phyloP scores from a whole-genome alignment of 2,329 filamentous ascomycete species.

The Trichoderma koningii region DNA sequence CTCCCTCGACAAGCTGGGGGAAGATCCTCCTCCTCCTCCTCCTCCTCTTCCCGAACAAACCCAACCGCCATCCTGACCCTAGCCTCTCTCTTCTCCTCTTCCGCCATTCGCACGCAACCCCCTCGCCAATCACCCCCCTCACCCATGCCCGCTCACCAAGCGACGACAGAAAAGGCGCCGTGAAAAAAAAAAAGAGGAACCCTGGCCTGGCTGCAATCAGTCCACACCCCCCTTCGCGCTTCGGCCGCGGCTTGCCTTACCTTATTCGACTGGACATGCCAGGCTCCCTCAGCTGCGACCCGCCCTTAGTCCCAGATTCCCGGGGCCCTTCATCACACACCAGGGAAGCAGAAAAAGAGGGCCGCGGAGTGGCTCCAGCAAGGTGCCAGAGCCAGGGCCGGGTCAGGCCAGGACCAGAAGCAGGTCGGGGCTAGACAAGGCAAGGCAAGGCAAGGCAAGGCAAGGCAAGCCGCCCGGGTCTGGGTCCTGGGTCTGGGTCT shows the following conservation, averaged over 20 bases:
- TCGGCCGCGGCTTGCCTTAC: constrained; percentile 28
- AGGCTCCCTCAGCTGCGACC: constrained; percentile 28
- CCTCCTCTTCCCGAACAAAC: constrained; percentile 6
- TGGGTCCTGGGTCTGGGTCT: background rate
- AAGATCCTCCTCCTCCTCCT: constrained; percentile 8
- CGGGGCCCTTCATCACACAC: constrained; percentile 25
- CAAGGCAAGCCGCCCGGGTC: constrained; percentile 4
- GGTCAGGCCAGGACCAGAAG: background rate
- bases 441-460: background rate
- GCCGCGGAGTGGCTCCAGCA: too few relatives aligned
- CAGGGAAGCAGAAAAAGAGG: background rate
- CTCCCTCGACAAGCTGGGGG: constrained; percentile 3
- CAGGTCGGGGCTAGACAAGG: too few relatives aligned
- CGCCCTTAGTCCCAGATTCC: constrained; percentile 26
- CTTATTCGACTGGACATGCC: constrained; percentile 24
- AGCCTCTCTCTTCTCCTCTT: background rate
- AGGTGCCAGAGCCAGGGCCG: background rate
- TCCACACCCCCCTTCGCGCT: constrained; percentile 15
- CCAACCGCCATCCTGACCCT: constrained; percentile 18
- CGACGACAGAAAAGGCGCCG: background rate
- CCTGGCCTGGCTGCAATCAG: too few relatives aligned
- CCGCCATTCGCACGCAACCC: constrained; percentile 1
- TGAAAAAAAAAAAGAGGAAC: background rate
- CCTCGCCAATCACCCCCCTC: constrained; percentile 9
- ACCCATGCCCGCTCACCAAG: background rate